phyloP scores from a whole-genome alignment of 768 basidiomycete species.

The Pleurotus sapidus region DNA sequence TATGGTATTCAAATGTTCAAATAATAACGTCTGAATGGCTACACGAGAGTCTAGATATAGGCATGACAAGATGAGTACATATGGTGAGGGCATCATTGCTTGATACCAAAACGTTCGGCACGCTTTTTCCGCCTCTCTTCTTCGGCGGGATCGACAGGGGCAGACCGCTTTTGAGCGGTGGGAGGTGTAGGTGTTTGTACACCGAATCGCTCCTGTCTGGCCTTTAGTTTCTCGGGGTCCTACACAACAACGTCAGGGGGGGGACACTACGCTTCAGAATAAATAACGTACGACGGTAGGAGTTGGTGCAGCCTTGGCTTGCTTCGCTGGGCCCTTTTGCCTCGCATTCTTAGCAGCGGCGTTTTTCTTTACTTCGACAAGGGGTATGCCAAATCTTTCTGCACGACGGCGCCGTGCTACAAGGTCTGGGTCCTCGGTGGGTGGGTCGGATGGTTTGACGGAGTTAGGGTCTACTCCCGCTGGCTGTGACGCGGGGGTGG shows the following conservation, averaged over 20 bases:
- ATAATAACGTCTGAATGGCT: background rate
- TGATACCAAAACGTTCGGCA: slow-evolving; percentile 58
- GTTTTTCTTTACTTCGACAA: slow-evolving; percentile 38
- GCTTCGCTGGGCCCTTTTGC: slow-evolving; percentile 15
- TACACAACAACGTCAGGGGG: slow-evolving; percentile 17
- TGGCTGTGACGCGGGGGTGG: slow-evolving; percentile 9
- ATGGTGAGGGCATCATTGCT: slow-evolving; percentile 9
- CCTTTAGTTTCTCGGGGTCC: slow-evolving; percentile 48
- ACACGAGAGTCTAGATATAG: no score
- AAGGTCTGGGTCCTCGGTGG: slow-evolving; percentile 42
- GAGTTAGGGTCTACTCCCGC: background rate
- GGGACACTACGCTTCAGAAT: background rate
- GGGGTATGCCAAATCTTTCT: slow-evolving; percentile 67
- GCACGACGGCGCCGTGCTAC: slow-evolving; percentile 62
- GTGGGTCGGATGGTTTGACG: slow-evolving; percentile 2
- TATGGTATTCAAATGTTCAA: background rate
- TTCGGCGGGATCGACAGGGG: slow-evolving; percentile 54
- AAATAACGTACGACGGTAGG: slow-evolving; percentile 22
- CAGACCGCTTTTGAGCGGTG: slow-evolving; percentile 27
- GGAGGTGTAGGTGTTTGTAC: slow-evolving; percentile 5
- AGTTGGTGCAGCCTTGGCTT: slow-evolving; percentile 10
- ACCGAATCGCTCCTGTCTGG: slow-evolving; percentile 59
- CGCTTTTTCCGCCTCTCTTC: slow-evolving; percentile 54
- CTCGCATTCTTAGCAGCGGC: slow-evolving; percentile 18
- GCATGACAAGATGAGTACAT: no score